A percentile compares a stretch with the other conserved stretches of the same genome.
Conservation (phyloP, 2,329 filamentous ascomycete genomes). For the Pseudogymnoascus pannorum region DNA sequence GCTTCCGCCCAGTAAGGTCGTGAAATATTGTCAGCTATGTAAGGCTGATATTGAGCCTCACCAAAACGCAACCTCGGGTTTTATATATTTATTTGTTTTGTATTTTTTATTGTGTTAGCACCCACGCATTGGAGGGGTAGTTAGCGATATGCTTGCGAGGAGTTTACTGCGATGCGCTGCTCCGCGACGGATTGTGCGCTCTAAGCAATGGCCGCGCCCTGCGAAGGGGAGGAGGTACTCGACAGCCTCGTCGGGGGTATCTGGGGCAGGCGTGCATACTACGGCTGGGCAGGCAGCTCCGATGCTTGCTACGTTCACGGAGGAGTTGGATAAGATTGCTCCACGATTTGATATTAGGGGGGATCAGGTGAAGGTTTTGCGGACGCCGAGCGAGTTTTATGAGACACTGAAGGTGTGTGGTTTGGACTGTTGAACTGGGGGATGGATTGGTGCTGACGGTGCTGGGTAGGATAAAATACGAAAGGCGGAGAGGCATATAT, state of each 20-base stretch:
- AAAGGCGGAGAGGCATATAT: conserved; percentile 70
- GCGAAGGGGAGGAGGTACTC: conserved; percentile 24
- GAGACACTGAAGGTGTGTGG: conserved; percentile 70
- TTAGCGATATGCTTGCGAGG: conserved; percentile 29
- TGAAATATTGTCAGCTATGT: neutral
- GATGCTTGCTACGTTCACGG: conserved; percentile 52
- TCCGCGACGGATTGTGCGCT: conserved; percentile 22
- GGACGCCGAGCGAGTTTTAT: conserved; percentile 84
- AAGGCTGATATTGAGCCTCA: conserved; percentile 8
- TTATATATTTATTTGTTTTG: neutral
- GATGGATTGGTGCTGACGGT: conserved; percentile 21
- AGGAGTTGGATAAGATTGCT: conserved; percentile 78
- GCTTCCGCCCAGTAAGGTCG: neutral
- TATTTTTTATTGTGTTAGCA: neutral
- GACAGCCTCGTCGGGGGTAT: conserved; percentile 16
- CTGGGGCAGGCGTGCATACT: neutral
- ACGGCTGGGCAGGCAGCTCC: conserved; percentile 26
- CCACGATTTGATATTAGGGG: conserved; percentile 84
- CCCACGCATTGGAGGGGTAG: neutral
- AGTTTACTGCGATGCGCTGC: conserved; percentile 28
- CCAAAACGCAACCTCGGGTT: neutral
- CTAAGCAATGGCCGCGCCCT: conserved; percentile 15
- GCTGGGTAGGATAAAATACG: conserved; percentile 65
- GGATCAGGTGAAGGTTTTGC: conserved; percentile 71
- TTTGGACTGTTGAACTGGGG: neutral